Evolutionary conservation across 495 filamentous ascomycete species (phyloP).

Genomic region (Daldinia loculata): DNA sequence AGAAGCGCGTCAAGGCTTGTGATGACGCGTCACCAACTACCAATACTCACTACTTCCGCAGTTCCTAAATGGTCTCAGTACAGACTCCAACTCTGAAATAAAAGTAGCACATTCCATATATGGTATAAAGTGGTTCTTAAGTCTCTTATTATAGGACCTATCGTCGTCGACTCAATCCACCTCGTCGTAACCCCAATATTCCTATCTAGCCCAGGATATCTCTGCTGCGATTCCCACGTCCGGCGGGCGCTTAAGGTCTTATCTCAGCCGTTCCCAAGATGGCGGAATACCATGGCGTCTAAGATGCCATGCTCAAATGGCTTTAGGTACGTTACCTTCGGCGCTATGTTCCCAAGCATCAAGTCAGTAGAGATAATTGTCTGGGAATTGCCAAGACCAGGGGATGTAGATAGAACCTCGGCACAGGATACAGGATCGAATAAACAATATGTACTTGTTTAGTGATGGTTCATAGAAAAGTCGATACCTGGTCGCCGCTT

Average conservation of each 20-base stretch:
- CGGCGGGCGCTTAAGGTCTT: background rate
- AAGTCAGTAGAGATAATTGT: background rate
- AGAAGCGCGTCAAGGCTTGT: constrained; percentile 14
- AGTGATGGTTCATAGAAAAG: background rate
- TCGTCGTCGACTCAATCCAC: background rate
- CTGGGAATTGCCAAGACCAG: background rate
- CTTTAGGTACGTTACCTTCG: background rate
- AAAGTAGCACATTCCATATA: constrained; percentile 25
- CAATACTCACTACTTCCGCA: background rate
- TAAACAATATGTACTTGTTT: background rate
- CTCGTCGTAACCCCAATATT: background rate
- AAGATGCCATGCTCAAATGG: background rate
- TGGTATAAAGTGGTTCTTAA: constrained; percentile 3
- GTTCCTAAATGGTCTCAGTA: background rate
- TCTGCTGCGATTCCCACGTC: background rate
- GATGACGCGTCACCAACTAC: constrained; percentile 17
- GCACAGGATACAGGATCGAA: background rate
- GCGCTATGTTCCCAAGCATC: background rate
- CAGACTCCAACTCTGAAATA: background rate
- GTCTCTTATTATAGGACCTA: background rate
- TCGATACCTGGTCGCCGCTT: background rate
- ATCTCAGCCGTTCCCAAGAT: background rate
- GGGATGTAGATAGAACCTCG: background rate
- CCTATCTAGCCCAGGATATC: background rate
- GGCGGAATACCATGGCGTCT: background rate